Conservation (phyloP, 73 alveolate genomes). For the Blepharisma stoltei region DNA sequence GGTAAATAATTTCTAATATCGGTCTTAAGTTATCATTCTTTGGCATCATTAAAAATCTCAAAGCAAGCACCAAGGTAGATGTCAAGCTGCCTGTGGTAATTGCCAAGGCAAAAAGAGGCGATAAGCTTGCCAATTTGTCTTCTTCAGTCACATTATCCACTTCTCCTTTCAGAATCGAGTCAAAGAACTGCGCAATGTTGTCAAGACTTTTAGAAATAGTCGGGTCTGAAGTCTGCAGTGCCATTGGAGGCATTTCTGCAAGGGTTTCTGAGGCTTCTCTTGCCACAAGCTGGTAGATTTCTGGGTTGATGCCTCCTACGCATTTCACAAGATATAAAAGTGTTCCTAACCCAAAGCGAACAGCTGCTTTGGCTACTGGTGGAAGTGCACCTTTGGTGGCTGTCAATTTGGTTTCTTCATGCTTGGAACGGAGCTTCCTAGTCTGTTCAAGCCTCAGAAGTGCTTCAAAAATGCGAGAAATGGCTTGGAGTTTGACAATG, state of each 20-base stretch:
- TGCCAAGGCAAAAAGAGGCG: neutral
- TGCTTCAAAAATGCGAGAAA: constrained; percentile 20
- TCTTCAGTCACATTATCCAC: neutral
- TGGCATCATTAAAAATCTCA: neutral
- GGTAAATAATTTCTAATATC: neutral
- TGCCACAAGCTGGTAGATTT: constrained; percentile 6
- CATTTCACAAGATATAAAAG: constrained; percentile 16
- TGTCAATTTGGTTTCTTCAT: neutral
- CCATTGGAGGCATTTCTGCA: neutral
- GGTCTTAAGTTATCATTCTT: neutral
- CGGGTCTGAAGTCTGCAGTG: neutral
- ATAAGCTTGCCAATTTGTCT: neutral
- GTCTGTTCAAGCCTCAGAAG: neutral
- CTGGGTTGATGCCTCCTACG: constrained; percentile 5
- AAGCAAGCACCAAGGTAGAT: neutral
- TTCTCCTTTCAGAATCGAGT: neutral
- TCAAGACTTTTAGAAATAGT: neutral
- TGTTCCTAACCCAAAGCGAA: neutral
- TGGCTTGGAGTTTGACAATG: neutral
- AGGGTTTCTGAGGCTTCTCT: neutral
- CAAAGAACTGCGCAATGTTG: constrained; percentile 19
- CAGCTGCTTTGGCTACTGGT: constrained; percentile 7
- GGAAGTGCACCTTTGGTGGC: neutral
- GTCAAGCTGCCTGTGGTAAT: neutral
- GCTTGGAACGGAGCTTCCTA: neutral